Evolutionary conservation across 148 eudicot genomes (phyloP).

Genomic region (Rhododendron vialii): DNA sequence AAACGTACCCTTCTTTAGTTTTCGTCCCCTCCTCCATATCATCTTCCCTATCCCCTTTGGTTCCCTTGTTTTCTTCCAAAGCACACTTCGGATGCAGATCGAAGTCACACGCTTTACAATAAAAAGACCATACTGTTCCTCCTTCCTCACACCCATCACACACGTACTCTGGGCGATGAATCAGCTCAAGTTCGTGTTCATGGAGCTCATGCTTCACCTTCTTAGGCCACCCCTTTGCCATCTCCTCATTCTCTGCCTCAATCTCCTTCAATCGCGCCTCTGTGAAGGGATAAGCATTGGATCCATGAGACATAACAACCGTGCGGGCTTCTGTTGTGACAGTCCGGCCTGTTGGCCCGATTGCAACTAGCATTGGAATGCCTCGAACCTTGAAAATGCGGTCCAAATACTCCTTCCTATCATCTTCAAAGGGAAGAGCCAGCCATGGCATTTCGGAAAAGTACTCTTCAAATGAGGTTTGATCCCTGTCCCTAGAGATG

Average conservation of each 20-base stretch:
- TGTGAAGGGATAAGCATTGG: conserved; percentile 55
- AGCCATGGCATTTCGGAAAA: not conserved
- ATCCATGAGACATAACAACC: conserved; percentile 39
- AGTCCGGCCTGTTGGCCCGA: conserved; percentile 42
- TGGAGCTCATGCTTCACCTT: conserved; percentile 34
- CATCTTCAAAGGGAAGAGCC: conserved; percentile 20
- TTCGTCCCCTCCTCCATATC: conserved; percentile 10
- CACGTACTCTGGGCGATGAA: not conserved
- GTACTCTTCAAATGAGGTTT: not conserved
- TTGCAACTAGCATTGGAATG: conserved; percentile 43
- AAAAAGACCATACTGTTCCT: conserved; percentile 13
- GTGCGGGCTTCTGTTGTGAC: conserved; percentile 37
- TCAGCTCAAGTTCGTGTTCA: conserved; percentile 20
- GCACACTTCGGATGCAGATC: conserved; percentile 16
- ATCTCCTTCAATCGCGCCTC: conserved; percentile 36
- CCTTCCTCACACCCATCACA: conserved; percentile 15
- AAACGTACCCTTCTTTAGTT: conserved; percentile 42
- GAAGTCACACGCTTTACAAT: conserved; percentile 9
- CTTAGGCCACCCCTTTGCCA: conserved; percentile 21
- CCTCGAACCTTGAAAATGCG: conserved; percentile 42
- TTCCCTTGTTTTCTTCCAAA: not conserved
- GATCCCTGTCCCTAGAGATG: not conserved
- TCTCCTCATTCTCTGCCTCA: conserved; percentile 27
- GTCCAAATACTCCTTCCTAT: conserved; percentile 30
- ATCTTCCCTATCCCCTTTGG: conserved; percentile 21